These are phyloP conservation scores for Lyophyllum atratum DNA, from an alignment of 768 basidiomycete species.

Conservation along the genomic window DNA sequence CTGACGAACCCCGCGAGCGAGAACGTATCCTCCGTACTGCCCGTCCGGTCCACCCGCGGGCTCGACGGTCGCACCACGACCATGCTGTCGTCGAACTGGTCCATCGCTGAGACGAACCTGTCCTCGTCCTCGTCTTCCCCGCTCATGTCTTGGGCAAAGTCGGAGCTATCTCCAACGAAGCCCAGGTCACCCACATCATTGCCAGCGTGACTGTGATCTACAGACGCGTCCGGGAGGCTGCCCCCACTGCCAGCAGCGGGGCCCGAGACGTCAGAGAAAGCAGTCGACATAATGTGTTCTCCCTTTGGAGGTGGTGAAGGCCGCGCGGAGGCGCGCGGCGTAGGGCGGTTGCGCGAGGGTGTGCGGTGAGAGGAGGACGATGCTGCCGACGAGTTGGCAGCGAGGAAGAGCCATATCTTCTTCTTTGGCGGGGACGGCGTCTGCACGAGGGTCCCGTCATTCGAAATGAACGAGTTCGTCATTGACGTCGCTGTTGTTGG, in stretches of 20 bases:
- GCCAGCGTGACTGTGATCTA: background rate
- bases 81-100: background rate
- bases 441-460: slow-evolving; percentile 7
- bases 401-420: slow-evolving; percentile 6
- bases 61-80: too few species aligned
- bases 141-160: too few species aligned
- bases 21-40: background rate
- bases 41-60: background rate
- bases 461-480: background rate
- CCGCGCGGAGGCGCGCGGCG: background rate
- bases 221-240: background rate
- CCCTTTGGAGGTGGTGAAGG: background rate
- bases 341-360: background rate
- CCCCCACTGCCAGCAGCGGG: background rate
- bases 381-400: background rate
- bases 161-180: too few species aligned
- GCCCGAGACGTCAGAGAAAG: background rate
- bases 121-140: background rate
- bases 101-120: background rate
- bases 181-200: too few species aligned
- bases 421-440: slow-evolving; percentile 5
- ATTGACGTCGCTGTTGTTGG: background rate
- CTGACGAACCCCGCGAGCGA: background rate
- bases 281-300: background rate
- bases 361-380: background rate